Evolutionary conservation across 2,329 filamentous ascomycete genomes (phyloP).

Genomic region (Sarocladium brachiariae): DNA sequence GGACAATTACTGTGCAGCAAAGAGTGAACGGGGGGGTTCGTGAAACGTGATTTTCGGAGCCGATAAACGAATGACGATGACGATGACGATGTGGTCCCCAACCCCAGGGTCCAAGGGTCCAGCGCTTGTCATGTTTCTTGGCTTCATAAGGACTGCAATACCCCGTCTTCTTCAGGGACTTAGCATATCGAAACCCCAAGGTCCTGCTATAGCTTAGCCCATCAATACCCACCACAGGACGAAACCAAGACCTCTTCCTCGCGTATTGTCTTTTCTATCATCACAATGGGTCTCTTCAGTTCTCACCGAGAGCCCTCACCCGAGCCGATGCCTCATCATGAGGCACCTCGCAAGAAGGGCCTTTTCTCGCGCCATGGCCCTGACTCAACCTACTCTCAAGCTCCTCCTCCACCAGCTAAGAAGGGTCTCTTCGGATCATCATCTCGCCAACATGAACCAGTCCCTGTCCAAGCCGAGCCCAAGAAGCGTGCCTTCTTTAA

Average conservation of each 20-base stretch:
- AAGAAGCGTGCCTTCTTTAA: conserved; percentile 32
- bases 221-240: background rate
- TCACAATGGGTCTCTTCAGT: conserved; percentile 19
- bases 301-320: conserved; percentile 2
- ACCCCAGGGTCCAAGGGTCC: background rate
- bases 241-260: background rate
- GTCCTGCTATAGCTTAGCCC: background rate
- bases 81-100: background rate
- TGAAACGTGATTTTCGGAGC: too few species aligned
- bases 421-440: conserved; percentile 27
- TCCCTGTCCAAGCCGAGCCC: conserved; percentile 25
- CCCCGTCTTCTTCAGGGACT: background rate
- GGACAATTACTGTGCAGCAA: background rate
- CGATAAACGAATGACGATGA: background rate
- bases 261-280: background rate
- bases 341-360: conserved; percentile 24
- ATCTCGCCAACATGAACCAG: conserved; percentile 19
- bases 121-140: background rate
- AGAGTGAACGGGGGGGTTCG: too few species aligned
- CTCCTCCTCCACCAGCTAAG: conserved; percentile 12
- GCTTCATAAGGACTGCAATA: conserved; percentile 1
- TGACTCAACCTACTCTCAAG: conserved; percentile 10
- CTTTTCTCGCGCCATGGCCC: conserved; percentile 10
- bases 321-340: background rate
- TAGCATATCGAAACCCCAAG: background rate